Conservation (phyloP, 2,329 filamentous ascomycete genomes). For the Paracorniculantispora psalliotae region DNA sequence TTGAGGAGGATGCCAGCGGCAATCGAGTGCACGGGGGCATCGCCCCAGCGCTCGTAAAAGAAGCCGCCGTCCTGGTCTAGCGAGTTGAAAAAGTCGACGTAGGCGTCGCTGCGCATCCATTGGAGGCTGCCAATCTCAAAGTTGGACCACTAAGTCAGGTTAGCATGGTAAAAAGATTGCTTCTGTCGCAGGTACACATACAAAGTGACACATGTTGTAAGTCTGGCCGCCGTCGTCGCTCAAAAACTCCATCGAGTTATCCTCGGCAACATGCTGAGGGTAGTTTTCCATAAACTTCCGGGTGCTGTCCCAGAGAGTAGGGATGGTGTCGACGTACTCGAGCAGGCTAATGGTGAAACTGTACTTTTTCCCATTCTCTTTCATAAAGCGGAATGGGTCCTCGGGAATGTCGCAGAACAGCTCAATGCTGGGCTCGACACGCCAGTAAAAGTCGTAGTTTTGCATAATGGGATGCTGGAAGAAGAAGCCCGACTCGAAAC, state of each 20-base stretch:
- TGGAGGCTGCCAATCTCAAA: constrained; percentile 93
- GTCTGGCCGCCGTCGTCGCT: constrained; percentile 86
- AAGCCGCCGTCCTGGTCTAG: constrained; percentile 95
- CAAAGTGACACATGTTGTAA: constrained; percentile 97
- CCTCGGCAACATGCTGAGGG: constrained; percentile 79
- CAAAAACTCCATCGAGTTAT: constrained; percentile 85
- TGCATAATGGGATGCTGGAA: constrained; percentile 91
- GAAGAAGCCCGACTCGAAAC: constrained; percentile 98
- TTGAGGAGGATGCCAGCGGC: constrained; percentile 80
- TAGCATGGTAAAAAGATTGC: constrained; percentile 23
- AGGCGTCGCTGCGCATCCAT: constrained; percentile 86
- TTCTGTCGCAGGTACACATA: constrained; percentile 42
- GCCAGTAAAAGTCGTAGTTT: constrained; percentile 99
- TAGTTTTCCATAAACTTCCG: constrained; percentile 91
- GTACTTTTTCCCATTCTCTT: constrained; percentile 96
- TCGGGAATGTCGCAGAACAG: constrained; percentile 94
- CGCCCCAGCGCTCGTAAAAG: constrained; percentile 98
- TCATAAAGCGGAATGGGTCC: constrained; percentile 95
- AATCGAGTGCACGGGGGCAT: constrained; percentile 97
- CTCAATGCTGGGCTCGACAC: constrained; percentile 94
- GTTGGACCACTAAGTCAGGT: constrained; percentile 77
- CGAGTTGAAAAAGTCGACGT: constrained; percentile 83
- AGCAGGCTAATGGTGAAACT: constrained; percentile 93
- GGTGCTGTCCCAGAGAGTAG: constrained; percentile 89
- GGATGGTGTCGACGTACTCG: constrained; percentile 95